These are phyloP conservation scores for Eustoma russellianum DNA, from an alignment of 257 asterid species.

Conservation along the genomic window DNA sequence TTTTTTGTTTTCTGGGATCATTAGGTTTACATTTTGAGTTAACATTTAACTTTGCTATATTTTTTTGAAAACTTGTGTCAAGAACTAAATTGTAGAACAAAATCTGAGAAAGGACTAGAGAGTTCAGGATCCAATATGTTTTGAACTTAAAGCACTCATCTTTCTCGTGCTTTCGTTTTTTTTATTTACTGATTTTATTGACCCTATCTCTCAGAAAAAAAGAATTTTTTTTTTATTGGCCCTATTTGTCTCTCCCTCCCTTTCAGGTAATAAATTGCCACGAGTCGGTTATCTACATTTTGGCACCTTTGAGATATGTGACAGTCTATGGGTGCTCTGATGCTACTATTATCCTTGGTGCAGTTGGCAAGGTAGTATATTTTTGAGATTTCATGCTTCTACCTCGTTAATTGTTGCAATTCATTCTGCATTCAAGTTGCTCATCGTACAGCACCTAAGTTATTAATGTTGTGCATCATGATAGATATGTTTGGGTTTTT, in stretches of 20 bases:
- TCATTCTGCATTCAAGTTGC: too few relatives aligned
- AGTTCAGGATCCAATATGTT: too few relatives aligned
- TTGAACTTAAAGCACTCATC: not conserved
- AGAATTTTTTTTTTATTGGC: too few relatives aligned
- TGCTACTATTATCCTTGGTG: constrained; percentile 91
- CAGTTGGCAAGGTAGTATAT: constrained; percentile 83
- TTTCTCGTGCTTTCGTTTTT: not conserved
- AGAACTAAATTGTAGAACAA: too few relatives aligned
- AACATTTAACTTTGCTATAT: too few relatives aligned
- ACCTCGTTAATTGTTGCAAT: not conserved
- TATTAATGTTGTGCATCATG: not conserved
- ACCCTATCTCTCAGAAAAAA: too few relatives aligned
- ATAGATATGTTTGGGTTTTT: not conserved
- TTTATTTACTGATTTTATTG: not conserved
- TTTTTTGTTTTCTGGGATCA: not conserved
- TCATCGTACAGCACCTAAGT: too few relatives aligned
- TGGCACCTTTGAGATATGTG: constrained; percentile 85
- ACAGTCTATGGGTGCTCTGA: constrained; percentile 96
- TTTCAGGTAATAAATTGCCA: constrained; percentile 89
- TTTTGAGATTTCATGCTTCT: not conserved
- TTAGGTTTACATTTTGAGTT: too few relatives aligned
- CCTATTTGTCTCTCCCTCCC: constrained; percentile 10
- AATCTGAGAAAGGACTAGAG: too few relatives aligned
- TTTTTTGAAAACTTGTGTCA: too few relatives aligned
- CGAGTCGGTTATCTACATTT: constrained; percentile 81